Evolutionary conservation across 441 rosid genomes (phyloP).

Genomic region (Manihot esculenta): DNA sequence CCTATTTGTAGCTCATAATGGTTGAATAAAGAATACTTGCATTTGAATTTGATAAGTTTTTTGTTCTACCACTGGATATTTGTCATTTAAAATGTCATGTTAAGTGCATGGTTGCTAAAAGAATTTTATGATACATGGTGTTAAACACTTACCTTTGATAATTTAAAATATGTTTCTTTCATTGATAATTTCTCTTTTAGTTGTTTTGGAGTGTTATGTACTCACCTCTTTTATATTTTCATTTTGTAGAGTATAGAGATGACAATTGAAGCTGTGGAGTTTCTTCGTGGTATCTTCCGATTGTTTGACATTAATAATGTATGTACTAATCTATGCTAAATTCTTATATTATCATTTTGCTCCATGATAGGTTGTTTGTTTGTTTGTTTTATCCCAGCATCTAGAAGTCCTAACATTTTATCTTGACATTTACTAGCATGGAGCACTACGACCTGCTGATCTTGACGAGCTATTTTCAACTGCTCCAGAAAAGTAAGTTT

Average conservation of each 20-base stretch:
- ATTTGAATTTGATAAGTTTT: too few relatives aligned
- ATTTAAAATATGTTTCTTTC: neutral
- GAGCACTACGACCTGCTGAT: conserved; percentile 51
- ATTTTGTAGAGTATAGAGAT: conserved; percentile 71
- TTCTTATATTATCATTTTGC: neutral
- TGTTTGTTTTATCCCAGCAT: neutral
- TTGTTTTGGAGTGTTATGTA: neutral
- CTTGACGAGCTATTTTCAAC: conserved; percentile 64
- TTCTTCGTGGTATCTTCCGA: conserved; percentile 50
- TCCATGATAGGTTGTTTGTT: neutral
- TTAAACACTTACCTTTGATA: neutral
- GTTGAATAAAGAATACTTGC: conserved; percentile 5
- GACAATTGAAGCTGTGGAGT: conserved; percentile 56
- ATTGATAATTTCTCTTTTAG: conserved; percentile 2
- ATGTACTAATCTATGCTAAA: conserved; percentile 25
- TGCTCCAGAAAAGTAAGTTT: conserved; percentile 71
- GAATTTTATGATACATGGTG: neutral
- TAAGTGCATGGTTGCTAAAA: neutral
- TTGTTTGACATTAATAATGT: conserved; percentile 51
- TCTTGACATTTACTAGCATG: conserved; percentile 51
- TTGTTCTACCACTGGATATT: too few relatives aligned
- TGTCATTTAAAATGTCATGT: neutral
- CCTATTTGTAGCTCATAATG: neutral
- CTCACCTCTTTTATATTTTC: conserved; percentile 19
- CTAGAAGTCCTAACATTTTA: conserved; percentile 18